phyloP scores from a whole-genome alignment of 1,139 yeast genomes.

The Arxiozyma slooffiae region DNA sequence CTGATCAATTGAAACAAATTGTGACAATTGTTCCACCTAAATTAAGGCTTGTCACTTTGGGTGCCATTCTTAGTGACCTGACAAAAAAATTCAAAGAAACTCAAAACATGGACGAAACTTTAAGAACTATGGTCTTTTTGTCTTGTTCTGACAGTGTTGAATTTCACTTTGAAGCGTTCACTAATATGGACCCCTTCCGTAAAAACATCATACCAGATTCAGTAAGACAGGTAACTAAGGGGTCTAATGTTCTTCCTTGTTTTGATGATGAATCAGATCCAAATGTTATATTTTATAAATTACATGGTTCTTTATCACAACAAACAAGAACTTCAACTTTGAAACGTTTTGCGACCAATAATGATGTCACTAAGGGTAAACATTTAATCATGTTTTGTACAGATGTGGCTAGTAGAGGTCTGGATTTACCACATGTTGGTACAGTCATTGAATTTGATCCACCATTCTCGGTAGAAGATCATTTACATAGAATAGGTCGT shows the following conservation, averaged over 20 bases:
- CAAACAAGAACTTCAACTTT: slow-evolving; percentile 71
- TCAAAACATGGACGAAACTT: slow-evolving; percentile 18
- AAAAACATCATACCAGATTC: slow-evolving; percentile 38
- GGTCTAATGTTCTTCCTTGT: slow-evolving; percentile 27
- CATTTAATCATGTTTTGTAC: slow-evolving; percentile 72
- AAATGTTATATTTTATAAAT: slow-evolving; percentile 51
- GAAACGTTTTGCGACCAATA: slow-evolving; percentile 44
- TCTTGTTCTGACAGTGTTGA: slow-evolving; percentile 94
- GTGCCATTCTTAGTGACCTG: slow-evolving; percentile 52
- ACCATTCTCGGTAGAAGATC: slow-evolving; percentile 61
- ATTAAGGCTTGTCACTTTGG: slow-evolving; percentile 69
- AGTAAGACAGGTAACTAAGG: slow-evolving; percentile 28
- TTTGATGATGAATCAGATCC: slow-evolving; percentile 29
- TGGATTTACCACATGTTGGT: slow-evolving; percentile 58
- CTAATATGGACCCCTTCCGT: slow-evolving; percentile 30
- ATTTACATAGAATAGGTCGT: slow-evolving; percentile 64
- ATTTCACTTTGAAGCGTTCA: slow-evolving; percentile 71
- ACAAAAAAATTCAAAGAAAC: slow-evolving; percentile 23
- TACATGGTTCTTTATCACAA: slow-evolving; percentile 87
- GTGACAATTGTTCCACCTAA: slow-evolving; percentile 83
- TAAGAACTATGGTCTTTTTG: slow-evolving; percentile 71
- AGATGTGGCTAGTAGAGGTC: slow-evolving; percentile 67
- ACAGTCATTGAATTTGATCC: slow-evolving; percentile 61
- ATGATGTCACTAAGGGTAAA: slow-evolving; percentile 31
- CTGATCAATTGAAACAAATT: slow-evolving; percentile 80